Percentiles rank a stretch among this genome's conserved stretches.
Conservation (phyloP, 257 asterid species). For the Solanum etuberosum region DNA sequence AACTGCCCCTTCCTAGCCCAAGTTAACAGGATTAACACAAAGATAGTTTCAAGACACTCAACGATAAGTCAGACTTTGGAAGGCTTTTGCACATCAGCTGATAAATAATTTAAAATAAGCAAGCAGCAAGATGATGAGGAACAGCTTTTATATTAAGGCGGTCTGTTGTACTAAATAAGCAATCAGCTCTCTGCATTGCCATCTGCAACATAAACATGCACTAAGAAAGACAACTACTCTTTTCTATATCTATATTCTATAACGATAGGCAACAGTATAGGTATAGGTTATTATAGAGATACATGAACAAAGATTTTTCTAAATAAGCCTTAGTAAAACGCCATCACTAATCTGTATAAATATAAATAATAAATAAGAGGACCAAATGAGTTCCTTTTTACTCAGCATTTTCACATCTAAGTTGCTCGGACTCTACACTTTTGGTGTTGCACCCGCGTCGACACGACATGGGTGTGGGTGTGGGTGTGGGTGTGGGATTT, state of each 20-base stretch:
- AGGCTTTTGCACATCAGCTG: not conserved
- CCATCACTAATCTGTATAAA: not conserved
- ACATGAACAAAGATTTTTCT: not conserved
- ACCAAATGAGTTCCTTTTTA: not conserved
- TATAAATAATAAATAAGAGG: not conserved
- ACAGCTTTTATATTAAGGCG: not conserved
- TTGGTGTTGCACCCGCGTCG: too few species aligned
- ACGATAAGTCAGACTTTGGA: not conserved
- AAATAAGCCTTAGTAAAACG: not conserved
- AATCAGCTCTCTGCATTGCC: not conserved
- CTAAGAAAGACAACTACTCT: not conserved
- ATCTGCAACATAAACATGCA: not conserved
- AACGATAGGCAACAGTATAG: not conserved
- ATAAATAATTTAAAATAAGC: not conserved
- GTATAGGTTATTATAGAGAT: not conserved
- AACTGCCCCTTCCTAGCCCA: not conserved
- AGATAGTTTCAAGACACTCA: not conserved
- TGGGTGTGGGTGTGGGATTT: too few species aligned
- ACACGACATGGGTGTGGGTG: too few species aligned
- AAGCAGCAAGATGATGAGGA: not conserved
- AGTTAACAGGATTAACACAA: not conserved
- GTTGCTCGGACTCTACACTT: too few species aligned
- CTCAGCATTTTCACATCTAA: not conserved
- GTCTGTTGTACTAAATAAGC: not conserved
- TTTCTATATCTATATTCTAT: not conserved